Base-by-base conservation (phyloP, 495 filamentous ascomycete genomes). In the Antarctomyces pellizariae region DNA sequence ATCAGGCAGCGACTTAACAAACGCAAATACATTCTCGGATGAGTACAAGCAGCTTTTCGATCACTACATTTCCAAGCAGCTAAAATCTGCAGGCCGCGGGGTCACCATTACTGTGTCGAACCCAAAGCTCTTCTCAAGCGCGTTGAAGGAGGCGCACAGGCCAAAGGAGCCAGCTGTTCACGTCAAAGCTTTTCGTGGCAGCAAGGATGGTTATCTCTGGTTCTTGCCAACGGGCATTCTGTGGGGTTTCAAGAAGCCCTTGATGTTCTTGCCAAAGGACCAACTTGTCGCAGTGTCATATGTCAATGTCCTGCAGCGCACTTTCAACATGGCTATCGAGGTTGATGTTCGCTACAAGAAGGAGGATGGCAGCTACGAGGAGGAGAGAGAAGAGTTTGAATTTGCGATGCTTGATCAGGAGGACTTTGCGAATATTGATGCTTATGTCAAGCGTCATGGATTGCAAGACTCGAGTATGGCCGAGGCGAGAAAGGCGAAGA, bases 161-260 rank as follows among this genome's bases (percentile, higher is more conserved):
- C 90, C 90, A 34, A 67, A 67, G 14, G 86, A 93, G 46, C 76
- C 74, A 39, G 80, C 79, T n/a, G 83, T 75, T 36, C 77, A 90
- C 44, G 69, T 90, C 11, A 92, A 84, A 41, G 82, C 73, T 1
- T 83, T 82, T 53, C 62, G 82, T 21, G 86, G 86, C 1, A 83
- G 69, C 38, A 97, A 97, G 60, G 86, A 97, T 47, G 83, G 86
- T 7, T 97, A 71, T 34, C 58, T 97, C 7, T 95, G 90, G 49
- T 74, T 95, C 43, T 56, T 93, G 4, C 64, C 73, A 22, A 70
- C 59, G 12, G 86, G 86, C 2, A 84, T 97, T 24, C 44, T 97
- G 16, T 97, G 75, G 57, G 82, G 68, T 1, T 95, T 91, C 62
- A 92, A 92, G 48, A 97, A 97, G 42, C 86, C 86, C 0, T 52